Percentiles rank a stretch among this genome's conserved stretches.
These are phyloP conservation scores for Miscanthus lutarioriparius DNA, from an alignment of 176 grass and related monocot species.

Conservation along the genomic window DNA sequence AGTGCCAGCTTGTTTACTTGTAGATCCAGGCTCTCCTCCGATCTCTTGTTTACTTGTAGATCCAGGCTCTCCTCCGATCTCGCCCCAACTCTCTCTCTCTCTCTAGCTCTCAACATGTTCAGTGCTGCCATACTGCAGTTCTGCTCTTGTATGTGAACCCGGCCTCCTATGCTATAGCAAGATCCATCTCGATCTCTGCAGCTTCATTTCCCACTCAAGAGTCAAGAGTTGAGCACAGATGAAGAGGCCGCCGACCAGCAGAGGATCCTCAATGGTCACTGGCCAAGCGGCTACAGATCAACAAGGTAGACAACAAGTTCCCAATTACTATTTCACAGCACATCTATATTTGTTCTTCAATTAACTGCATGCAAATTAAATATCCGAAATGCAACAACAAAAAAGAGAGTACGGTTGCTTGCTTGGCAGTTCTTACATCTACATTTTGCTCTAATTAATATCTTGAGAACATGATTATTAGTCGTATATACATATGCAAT, in stretches of 20 bases:
- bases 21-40: conserved; percentile 39
- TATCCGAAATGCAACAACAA: not conserved
- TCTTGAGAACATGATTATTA: not conserved
- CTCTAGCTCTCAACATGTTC: not conserved
- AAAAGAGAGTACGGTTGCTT: not conserved
- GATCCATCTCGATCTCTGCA: conserved; percentile 22
- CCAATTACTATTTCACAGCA: no score
- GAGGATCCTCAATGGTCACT: conserved; percentile 25
- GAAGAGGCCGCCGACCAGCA: conserved; percentile 59
- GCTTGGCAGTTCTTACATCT: not conserved
- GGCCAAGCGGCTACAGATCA: conserved; percentile 21
- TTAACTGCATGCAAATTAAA: not conserved
- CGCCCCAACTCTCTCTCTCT: no score
- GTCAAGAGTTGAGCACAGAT: conserved; percentile 38
- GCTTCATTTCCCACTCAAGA: conserved; percentile 20
- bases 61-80: conserved; percentile 30
- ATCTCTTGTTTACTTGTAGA: conserved; percentile 42
- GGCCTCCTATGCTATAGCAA: not conserved
- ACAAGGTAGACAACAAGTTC: conserved; percentile 23
- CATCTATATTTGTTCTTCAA: not conserved
- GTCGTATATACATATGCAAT: not conserved
- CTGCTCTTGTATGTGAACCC: not conserved
- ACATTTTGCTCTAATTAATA: not conserved
- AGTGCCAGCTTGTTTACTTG: conserved; percentile 37
- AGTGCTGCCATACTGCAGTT: not conserved